Conservation (phyloP, 2,329 filamentous ascomycete genomes). For the Aureobasidium sp. region DNA sequence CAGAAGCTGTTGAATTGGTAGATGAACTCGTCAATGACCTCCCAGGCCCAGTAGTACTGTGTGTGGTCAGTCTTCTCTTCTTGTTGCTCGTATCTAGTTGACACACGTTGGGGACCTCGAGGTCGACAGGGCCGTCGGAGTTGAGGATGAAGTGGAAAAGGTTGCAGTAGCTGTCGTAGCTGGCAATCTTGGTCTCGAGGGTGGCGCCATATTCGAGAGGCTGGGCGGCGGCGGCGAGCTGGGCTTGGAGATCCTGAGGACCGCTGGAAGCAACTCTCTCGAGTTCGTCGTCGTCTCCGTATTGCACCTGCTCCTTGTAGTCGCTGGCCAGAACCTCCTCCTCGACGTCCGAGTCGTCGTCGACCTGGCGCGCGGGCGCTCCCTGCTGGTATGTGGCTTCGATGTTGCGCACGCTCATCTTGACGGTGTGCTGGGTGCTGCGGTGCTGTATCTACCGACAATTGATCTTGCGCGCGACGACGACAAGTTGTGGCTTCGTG, state of each 20-base stretch:
- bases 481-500: constrained; percentile 12
- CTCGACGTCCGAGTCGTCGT: constrained; percentile 76
- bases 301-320: constrained; percentile 93
- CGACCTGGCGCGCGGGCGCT: constrained; percentile 26
- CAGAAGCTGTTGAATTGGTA: constrained; percentile 99
- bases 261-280: constrained; percentile 61
- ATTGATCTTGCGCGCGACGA: background rate
- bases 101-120: constrained; percentile 91
- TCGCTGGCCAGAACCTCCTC: constrained; percentile 94
- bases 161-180: constrained; percentile 99
- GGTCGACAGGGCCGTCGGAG: constrained; percentile 95
- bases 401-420: constrained; percentile 29
- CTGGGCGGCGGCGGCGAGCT: constrained; percentile 83
- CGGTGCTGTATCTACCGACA: background rate
- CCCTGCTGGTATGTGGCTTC: constrained; percentile 35
- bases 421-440: constrained; percentile 5
- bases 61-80: background rate
- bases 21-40: constrained; percentile 99
- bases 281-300: constrained; percentile 66
- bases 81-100: too few relatives aligned
- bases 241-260: constrained; percentile 85
- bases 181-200: constrained; percentile 93
- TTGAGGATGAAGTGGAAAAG: constrained; percentile 99
- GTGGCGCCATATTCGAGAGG: constrained; percentile 94
- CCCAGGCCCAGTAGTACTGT: constrained; percentile 99